Base-by-base conservation (phyloP, 371 early-diverging fungal genomes). In the Haplosporangium sp. region DNA sequence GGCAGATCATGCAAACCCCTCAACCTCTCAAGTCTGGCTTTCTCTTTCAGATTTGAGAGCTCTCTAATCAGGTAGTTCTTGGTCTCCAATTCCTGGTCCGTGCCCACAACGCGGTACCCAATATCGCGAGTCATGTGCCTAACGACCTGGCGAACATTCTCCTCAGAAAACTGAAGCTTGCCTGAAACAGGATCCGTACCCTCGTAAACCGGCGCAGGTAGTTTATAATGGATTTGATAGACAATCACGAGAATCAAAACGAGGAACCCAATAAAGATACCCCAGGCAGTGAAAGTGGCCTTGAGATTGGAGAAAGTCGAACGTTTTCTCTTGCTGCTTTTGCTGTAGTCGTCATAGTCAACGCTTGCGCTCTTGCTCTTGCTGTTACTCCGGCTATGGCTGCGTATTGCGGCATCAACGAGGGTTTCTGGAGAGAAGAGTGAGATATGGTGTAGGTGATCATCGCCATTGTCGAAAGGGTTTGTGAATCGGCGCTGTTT, bases 111-210 rank as follows among this genome's bases (percentile, higher is more conserved):
- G 73, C 88, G 84, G 55, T 86, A 88, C 16, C 90, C 88, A 67
- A 88, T 76, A 1, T 84, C 84, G 21, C 83, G 81, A 36, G 85
- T 82, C 47, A 89, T 68, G 60, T 85, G 81, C 2, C 86, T 73
- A 37, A 88, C 85, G 9, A 83, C 81, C 23, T 81, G 62, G 36
- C 86, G 72, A 11, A 87, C 88, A 59, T 86, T 87, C 50, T 82
- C 69, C 59, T 89, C 89, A n/a, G 88, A 89, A 58, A 89, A 89
- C 53, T 80, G 83, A 10, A 71, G 64, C 16, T 64, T 43, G 10
- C 84, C 81, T 14, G 83, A 82, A 1, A 62, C 52, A 6, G 79
- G 76, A 59, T 80, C 67, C 20, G 66, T 38, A 7, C 62, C 67
- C 21, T 60, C 61, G 41, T 59, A 42, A 55, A 59, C 50, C 36